Conservation (phyloP, 2,329 filamentous ascomycete genomes). For the Pezicula neosporulosa region DNA sequence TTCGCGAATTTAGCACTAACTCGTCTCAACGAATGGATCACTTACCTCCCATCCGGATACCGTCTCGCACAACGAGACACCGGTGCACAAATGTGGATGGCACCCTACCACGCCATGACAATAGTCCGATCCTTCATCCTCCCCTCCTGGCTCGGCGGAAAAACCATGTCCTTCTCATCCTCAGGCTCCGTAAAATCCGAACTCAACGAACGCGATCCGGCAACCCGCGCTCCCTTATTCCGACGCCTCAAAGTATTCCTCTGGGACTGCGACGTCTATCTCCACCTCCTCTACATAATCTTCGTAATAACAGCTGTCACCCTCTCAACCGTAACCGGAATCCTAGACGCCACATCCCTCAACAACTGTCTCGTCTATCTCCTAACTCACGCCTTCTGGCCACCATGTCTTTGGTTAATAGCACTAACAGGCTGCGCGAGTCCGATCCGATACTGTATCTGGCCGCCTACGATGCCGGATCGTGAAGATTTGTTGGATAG, state of each 20-base stretch:
- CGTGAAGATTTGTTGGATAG: conserved; percentile 53
- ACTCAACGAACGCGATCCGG: conserved; percentile 55
- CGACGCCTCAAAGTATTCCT: conserved; percentile 51
- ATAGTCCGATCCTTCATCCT: conserved; percentile 55
- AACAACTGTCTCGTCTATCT: conserved; percentile 36
- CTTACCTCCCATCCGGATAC: conserved; percentile 57
- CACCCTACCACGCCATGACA: conserved; percentile 56
- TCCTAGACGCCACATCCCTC: conserved; percentile 42
- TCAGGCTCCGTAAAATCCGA: conserved; percentile 54
- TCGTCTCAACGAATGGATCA: conserved; percentile 53
- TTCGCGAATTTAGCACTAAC: conserved; percentile 48
- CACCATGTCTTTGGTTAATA: conserved; percentile 48
- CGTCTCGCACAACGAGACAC: conserved; percentile 54
- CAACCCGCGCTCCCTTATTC: conserved; percentile 47
- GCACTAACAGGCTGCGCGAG: conserved; percentile 34
- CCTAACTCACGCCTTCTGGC: conserved; percentile 60
- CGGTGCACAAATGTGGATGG: conserved; percentile 59
- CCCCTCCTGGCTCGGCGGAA: conserved; percentile 56
- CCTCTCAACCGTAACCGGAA: conserved; percentile 40
- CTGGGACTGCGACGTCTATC: conserved; percentile 50
- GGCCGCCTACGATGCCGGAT: conserved; percentile 54
- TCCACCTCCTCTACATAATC: conserved; percentile 54
- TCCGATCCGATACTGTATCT: conserved; percentile 57
- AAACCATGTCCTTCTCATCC: conserved; percentile 55
- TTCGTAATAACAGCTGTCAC: conserved; percentile 35